These are phyloP conservation scores for Saccharomycopsis fibuligera DNA, from an alignment of 805 yeast species.

Conservation along the genomic window DNA sequence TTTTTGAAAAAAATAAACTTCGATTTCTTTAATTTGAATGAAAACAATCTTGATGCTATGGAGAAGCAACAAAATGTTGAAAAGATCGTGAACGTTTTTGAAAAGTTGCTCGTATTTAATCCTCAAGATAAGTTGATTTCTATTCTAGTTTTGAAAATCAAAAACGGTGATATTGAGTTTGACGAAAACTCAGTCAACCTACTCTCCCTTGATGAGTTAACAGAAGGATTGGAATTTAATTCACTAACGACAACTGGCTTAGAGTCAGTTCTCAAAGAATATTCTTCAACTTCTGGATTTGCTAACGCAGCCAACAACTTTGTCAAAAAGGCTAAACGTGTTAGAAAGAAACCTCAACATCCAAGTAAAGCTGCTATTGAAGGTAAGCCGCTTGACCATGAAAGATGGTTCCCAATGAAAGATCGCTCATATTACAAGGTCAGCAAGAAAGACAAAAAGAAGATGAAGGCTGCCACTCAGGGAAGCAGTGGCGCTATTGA, in stretches of 20 bases:
- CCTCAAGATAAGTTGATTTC: conserved; percentile 12
- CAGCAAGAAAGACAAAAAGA: conserved; percentile 55
- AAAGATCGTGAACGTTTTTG: conserved; percentile 9
- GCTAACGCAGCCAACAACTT: conserved; percentile 22
- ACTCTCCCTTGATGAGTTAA: conserved; percentile 27
- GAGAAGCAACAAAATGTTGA: not conserved
- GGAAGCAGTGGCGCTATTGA: conserved; percentile 47
- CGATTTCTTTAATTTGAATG: conserved; percentile 15
- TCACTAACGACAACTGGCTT: conserved; percentile 26
- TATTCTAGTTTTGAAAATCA: not conserved
- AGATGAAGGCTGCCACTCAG: conserved; percentile 39
- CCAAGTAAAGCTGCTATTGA: conserved; percentile 24
- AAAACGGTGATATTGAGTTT: not conserved
- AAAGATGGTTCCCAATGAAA: conserved; percentile 88
- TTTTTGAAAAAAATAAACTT: conserved; percentile 18
- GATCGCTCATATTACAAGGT: conserved; percentile 82
- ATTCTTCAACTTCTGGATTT: not conserved
- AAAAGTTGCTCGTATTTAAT: conserved; percentile 12
- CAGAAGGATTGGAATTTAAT: conserved; percentile 29
- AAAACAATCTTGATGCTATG: not conserved
- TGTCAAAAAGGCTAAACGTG: conserved; percentile 8
- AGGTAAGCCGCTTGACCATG: conserved; percentile 46
- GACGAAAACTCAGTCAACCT: conserved; percentile 21
- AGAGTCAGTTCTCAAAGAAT: conserved; percentile 19
- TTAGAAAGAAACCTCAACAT: conserved; percentile 26